Conservation (phyloP, 495 filamentous ascomycete species). For the Aspergillus haitiensis region DNA sequence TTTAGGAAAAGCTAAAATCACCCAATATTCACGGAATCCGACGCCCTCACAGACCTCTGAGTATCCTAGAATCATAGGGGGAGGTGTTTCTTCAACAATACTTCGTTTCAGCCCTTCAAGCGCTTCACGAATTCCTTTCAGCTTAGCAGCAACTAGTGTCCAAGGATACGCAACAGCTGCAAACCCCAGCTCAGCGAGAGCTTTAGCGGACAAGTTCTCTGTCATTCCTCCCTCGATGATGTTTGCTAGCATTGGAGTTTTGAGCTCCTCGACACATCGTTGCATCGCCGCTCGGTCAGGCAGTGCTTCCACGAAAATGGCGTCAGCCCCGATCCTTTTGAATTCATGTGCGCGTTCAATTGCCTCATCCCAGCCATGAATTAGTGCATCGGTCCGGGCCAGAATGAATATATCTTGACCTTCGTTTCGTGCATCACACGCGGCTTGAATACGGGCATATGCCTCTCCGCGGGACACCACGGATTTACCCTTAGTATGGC, state of each 20-base stretch:
- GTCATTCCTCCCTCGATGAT: conserved; percentile 48
- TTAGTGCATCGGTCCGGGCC: conserved; percentile 41
- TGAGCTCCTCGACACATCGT: conserved; percentile 33
- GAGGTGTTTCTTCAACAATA: conserved; percentile 32
- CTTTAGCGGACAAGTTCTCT: conserved; percentile 41
- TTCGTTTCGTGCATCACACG: conserved; percentile 42
- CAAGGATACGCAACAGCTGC: conserved; percentile 44
- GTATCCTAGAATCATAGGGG: conserved; percentile 39
- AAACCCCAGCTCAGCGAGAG: conserved; percentile 39
- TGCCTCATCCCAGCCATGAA: conserved; percentile 42
- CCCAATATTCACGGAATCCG: conserved; percentile 46
- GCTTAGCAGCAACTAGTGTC: conserved; percentile 42
- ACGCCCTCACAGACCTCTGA: conserved; percentile 41
- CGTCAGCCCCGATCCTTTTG: conserved; percentile 39
- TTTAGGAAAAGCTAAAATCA: conserved; percentile 17
- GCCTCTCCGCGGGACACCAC: conserved; percentile 46
- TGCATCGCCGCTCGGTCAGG: conserved; percentile 42
- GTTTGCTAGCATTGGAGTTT: conserved; percentile 42
- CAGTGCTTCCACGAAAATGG: conserved; percentile 45
- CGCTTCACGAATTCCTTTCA: conserved; percentile 41
- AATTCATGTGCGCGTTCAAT: conserved; percentile 39
- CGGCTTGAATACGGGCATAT: conserved; percentile 42
- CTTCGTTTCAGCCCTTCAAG: conserved; percentile 40
- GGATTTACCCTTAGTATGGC: conserved; percentile 46
- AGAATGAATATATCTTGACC: conserved; percentile 45